Percentiles rank a stretch among this genome's conserved stretches.
Conservation (phyloP, 768 basidiomycete species). For the Cystobasidiopsis lactophilus region DNA sequence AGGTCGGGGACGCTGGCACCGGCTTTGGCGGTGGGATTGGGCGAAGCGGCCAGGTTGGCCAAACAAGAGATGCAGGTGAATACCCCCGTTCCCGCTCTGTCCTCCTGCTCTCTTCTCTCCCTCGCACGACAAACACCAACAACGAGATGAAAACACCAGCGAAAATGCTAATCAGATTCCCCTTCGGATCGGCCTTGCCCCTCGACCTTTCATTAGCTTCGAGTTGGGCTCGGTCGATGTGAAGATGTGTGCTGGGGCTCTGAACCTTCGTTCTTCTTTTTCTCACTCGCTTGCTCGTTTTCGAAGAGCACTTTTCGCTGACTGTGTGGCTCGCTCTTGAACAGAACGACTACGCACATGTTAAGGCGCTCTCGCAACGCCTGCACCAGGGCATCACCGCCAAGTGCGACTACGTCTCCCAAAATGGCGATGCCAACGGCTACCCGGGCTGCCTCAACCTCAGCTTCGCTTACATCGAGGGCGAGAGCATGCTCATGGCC, state of each 20-base stretch:
- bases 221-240: conserved; percentile 18
- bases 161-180: conserved; percentile 3
- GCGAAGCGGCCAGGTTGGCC: conserved; percentile 82
- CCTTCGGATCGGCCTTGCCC: not conserved
- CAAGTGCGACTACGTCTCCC: conserved; percentile 68
- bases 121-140: not conserved
- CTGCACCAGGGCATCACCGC: conserved; percentile 59
- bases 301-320: not conserved
- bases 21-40: conserved; percentile 68
- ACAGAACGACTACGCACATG: conserved; percentile 57
- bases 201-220: not conserved
- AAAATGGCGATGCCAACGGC: conserved; percentile 77
- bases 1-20: conserved; percentile 85
- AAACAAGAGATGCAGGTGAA: conserved; percentile 79
- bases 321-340: not conserved
- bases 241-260: conserved; percentile 84
- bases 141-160: not conserved
- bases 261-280: no score
- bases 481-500: conserved; percentile 92
- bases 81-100: conserved; percentile 19
- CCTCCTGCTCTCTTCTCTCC: conserved; percentile 2
- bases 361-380: conserved; percentile 53
- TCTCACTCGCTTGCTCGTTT: not conserved
- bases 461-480: conserved; percentile 88
- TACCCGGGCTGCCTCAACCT: conserved; percentile 93